Base-by-base conservation (phyloP, 2,329 filamentous ascomycete genomes). In the Dothistroma septosporum region DNA sequence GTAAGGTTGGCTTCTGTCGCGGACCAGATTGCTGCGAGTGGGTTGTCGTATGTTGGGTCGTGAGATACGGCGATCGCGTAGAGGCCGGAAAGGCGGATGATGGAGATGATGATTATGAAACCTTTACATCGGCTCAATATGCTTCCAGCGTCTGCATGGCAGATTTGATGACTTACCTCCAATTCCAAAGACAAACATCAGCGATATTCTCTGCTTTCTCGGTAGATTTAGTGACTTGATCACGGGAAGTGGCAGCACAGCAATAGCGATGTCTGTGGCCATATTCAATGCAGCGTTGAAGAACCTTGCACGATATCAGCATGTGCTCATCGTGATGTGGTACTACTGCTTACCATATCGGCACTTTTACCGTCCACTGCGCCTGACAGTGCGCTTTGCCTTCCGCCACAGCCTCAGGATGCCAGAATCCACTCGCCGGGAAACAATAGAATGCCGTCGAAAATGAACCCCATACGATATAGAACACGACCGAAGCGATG, bases 241-340 rank as follows among this genome's bases (percentile, higher is more conserved):
- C 1, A 73, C 69, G 1, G 70, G 72, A 53, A 75, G 67, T 1
- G 72, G 73, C 9, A 74, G 58, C 4, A 71, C 52, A n/a, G 70
- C 66, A 33, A 72, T 70, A 22, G 69, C 63, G 12, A 74, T 55
- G 53, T 75, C 73, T 14, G 70, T 73, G 1, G 66, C 59, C 41
- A 75, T 72, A 47, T 71, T 73, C 53, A 74, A 66, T 21, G 60
- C 59, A 0, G 71, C 68, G 32, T 73, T 72, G 53, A 65, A 62
- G 60, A 66, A 68, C 64, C 64, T 67, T 28, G 3, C 9, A 12
- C 8, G 37, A 12, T 0, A 22, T 59, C 12, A 54, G 60, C 57
- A 41, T 10, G 14, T 16, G 24, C 9, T 24, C 14, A 19, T 1
- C 8, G 0, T 16, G 11, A 9, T 9, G 24, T 32, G 33, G 44